Base-by-base conservation (phyloP, 116 monocot genomes). In the Posidonia oceanica region DNA sequence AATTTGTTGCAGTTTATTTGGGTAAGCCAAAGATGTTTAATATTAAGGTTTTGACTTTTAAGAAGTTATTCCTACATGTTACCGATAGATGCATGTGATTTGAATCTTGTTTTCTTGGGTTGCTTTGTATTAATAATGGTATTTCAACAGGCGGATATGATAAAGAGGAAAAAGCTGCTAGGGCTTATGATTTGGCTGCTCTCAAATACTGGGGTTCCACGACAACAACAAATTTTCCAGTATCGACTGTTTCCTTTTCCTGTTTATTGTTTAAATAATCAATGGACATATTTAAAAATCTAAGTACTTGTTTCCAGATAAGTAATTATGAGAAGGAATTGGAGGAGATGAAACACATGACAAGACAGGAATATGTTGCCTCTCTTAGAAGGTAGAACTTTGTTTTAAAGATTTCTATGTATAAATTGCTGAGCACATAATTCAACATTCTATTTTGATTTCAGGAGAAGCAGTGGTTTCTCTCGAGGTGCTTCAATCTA, bases 301-400 rank as follows among this genome's bases (percentile, higher is more conserved):
- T 7, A 5, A 42, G 51, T 62, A 5, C 22, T 36, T 22, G 1
- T 52, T 1, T 79, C 72, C 75, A 97, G 97, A 78, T 84, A 14
- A 92, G 83, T 68, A 83, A 92, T 70, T 97, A 97, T 14, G 92
- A 89, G 66, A 91, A 89, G 64, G 97, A 91, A 67, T 58, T 97
- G 54, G 97, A 97, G 53, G 97, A 97, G 63, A 97, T 97, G 97
- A 97, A 91, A 67, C 76, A 85, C 74, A 92, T 92, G 92, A 97
- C 97, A 2, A 89, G 97, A 76, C 89, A 83, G 63, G 97, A 97
- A 48, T 97, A 88, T 76, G 81, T 97, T 74, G 97, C 97, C 66
- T 97, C 92, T 48, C 84, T 97, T 39, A 81, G 97, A 77, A 97
- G 97, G 97, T 92, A 59, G 10, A 29, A 29, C 29, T 29, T 29